phyloP scores from a whole-genome alignment of 768 basidiomycete genomes.

The Strobilomyces echinocephalus region DNA sequence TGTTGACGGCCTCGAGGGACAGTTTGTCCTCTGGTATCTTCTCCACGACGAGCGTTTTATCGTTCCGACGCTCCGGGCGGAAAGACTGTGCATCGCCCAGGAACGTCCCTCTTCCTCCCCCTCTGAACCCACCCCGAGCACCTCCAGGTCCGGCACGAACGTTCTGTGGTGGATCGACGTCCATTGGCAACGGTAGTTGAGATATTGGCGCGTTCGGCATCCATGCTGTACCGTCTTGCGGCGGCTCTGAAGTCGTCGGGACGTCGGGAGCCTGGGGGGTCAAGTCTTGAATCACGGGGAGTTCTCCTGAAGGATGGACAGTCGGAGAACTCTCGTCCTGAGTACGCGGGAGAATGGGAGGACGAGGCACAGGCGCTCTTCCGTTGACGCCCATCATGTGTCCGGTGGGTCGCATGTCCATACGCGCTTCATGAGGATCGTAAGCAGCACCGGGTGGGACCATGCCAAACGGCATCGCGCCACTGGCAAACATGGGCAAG shows the following conservation, averaged over 20 bases:
- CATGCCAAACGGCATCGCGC: slow-evolving; percentile 53
- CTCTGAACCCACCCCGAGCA: slow-evolving; percentile 43
- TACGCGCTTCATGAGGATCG: slow-evolving; percentile 73
- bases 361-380: slow-evolving; percentile 41
- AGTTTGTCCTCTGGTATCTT: slow-evolving; percentile 88
- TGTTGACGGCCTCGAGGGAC: slow-evolving; percentile 70
- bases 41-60: slow-evolving; percentile 87
- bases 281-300: slow-evolving; percentile 80
- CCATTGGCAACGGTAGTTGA: slow-evolving; percentile 20
- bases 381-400: slow-evolving; percentile 26
- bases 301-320: slow-evolving; percentile 55
- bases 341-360: slow-evolving; percentile 53
- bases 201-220: slow-evolving; percentile 14
- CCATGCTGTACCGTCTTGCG: slow-evolving; percentile 22
- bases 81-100: slow-evolving; percentile 61
- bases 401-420: slow-evolving; percentile 69
- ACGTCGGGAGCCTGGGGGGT: slow-evolving; percentile 51
- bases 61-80: slow-evolving; percentile 60
- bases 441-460: slow-evolving; percentile 48
- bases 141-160: slow-evolving; percentile 30
- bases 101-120: slow-evolving; percentile 54
- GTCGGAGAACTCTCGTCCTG: slow-evolving; percentile 48
- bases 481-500: slow-evolving; percentile 62
- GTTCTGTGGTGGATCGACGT: slow-evolving; percentile 27
- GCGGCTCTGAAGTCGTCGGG: slow-evolving; percentile 20